Evolutionary conservation across 2,329 filamentous ascomycete species (phyloP).

Genomic region (Ophiocordyceps camponoti-floridani): DNA sequence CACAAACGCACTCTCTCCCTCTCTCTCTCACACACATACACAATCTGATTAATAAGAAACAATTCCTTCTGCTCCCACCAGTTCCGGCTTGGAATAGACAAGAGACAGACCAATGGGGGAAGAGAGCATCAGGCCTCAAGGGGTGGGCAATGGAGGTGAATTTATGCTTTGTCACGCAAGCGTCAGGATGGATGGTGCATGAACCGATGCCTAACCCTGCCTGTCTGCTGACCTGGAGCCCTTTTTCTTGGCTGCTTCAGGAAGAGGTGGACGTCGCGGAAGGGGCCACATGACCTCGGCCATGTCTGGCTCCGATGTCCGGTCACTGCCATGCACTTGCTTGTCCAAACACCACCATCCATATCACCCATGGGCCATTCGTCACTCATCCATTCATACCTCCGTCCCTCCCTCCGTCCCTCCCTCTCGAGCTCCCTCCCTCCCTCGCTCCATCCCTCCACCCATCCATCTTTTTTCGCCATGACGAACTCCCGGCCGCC

Average conservation of each 20-base stretch:
- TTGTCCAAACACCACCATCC: neutral
- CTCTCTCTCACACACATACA: neutral
- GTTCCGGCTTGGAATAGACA: neutral
- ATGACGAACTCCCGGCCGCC: neutral
- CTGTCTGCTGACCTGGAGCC: neutral
- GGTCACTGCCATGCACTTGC: neutral
- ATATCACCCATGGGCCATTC: neutral
- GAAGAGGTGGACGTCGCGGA: no score
- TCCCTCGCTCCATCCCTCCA: neutral
- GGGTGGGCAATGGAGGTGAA: neutral
- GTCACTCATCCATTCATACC: no score
- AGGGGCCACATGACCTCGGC: no score
- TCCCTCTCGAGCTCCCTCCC: no score
- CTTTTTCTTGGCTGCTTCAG: no score
- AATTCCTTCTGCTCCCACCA: neutral
- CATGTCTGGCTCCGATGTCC: no score
- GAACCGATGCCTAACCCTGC: neutral
- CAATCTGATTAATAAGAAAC: neutral
- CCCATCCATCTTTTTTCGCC: neutral
- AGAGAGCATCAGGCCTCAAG: neutral
- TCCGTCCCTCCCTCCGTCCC: no score
- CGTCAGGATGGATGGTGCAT: neutral
- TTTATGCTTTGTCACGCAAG: conserved; percentile 2
- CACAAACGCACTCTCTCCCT: neutral
- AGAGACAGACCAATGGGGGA: neutral